Evolutionary conservation across 352 stramenopile genomes (phyloP).

Genomic region (Globisporangium radiosum): DNA sequence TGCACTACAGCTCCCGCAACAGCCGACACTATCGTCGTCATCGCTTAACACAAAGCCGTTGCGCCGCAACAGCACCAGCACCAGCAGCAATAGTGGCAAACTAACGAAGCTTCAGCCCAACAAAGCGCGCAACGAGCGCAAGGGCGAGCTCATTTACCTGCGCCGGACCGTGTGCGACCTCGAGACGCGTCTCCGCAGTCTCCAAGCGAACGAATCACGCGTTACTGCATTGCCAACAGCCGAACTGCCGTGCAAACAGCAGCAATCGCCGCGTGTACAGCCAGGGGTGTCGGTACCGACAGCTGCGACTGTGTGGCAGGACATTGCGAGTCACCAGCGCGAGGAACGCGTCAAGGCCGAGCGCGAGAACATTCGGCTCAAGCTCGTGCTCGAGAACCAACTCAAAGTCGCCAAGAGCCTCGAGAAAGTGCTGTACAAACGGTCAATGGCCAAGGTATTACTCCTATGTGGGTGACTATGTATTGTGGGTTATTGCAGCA

Average conservation of each 20-base stretch:
- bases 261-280: background rate
- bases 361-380: constrained; percentile 48
- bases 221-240: background rate
- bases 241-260: background rate
- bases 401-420: constrained; percentile 56
- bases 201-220: constrained; percentile 15
- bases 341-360: constrained; percentile 36
- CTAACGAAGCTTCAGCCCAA: constrained; percentile 11
- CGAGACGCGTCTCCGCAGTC: constrained; percentile 12
- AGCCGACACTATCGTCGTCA: background rate
- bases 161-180: constrained; percentile 9
- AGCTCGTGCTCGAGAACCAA: constrained; percentile 45
- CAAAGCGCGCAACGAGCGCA: constrained; percentile 16
- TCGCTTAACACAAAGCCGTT: background rate
- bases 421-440: constrained; percentile 31
- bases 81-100: background rate
- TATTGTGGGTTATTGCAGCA: background rate
- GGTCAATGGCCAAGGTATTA: constrained; percentile 18
- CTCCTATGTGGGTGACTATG: no score
- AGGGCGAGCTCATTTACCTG: constrained; percentile 13
- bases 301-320: constrained; percentile 20
- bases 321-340: constrained; percentile 11
- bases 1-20: background rate
- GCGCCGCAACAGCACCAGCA: constrained; percentile 1
- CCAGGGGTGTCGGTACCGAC: background rate